Base-by-base conservation (phyloP, 2,329 filamentous ascomycete genomes). In the Aspergillus latus region DNA sequence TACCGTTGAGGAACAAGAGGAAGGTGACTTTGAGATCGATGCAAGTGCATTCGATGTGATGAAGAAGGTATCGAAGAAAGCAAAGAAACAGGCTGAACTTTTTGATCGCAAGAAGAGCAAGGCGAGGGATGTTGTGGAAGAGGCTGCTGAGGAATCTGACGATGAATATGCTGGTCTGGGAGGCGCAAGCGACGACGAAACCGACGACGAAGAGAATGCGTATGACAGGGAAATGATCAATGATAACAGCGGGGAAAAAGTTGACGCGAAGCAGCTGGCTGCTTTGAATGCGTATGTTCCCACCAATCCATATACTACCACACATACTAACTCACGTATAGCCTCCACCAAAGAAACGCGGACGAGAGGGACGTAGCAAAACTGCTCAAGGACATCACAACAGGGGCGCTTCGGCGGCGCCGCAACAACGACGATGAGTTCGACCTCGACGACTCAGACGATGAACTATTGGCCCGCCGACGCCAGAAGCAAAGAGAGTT, bases 91-190 rank as follows among this genome's bases (percentile, higher is more conserved):
- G 50, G 75, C 77, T 5, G 78, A 82, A 13, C 78, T 80, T 1
- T 96, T 92, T 65, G 84, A 96, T 75, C 90, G 88, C 73, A 92
- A 91, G 74, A 92, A 88, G 71, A 95, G 90, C 76, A 87, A 89
- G 69, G 93, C 92, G 0, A 92, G 87, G 67, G 87, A 88, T 26
- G 89, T 96, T 82, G 82, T 99, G 37, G 85, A 97, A 62, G 94
- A 97, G 63, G 92, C 96, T 70, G 93, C 94, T 59, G 90, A 96
- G 66, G 94, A 99, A 75, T 99, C 94, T 0, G 95, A 99, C 70
- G 94, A 99, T 70, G 94, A 99, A 73, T 99, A 97, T 71, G 93
- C 92, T 39, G 94, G 94, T 4, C 80, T 99, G 8, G 94, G 94
- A 63, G 94, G 94, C 60, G 88, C 80, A 9, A 93, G 92, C 72